Evolutionary conservation across 306 rosid species (phyloP).

Genomic region (Lathyrus sativus): DNA sequence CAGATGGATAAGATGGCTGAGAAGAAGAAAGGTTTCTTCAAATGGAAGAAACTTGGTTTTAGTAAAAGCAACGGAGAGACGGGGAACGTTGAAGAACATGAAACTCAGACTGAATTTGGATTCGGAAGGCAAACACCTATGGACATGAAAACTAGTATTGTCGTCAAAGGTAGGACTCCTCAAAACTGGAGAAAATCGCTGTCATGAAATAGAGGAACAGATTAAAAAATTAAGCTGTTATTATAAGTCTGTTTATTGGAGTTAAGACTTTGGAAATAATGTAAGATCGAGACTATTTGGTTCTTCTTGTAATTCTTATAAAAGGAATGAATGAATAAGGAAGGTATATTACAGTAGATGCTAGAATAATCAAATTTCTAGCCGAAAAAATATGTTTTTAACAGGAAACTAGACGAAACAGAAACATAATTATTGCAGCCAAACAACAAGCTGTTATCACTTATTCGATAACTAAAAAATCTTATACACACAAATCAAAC

Average conservation of each 20-base stretch:
- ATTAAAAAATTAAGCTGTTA: not conserved
- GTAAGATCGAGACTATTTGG: conserved; percentile 13
- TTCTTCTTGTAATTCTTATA: not conserved
- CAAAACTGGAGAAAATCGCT: conserved; percentile 76
- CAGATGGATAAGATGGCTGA: conserved; percentile 66
- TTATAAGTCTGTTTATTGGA: conserved; percentile 16
- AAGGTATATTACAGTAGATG: conserved; percentile 5
- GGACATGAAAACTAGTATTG: conserved; percentile 56
- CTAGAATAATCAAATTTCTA: conserved; percentile 2
- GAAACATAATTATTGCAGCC: conserved; percentile 32
- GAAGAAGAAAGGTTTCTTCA: conserved; percentile 65
- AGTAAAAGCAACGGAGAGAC: conserved; percentile 33
- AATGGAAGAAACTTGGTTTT: conserved; percentile 69
- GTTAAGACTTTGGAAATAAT: conserved; percentile 30
- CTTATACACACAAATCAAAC: conserved; percentile 55
- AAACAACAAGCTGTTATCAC: conserved; percentile 57
- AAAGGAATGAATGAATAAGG: not conserved
- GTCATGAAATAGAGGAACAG: conserved; percentile 51
- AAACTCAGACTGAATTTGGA: conserved; percentile 43
- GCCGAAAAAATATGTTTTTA: not conserved
- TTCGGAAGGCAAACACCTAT: conserved; percentile 63
- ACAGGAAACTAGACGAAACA: conserved; percentile 11
- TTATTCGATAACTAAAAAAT: conserved; percentile 36
- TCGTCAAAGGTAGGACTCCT: conserved; percentile 51
- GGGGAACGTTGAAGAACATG: conserved; percentile 38